Evolutionary conservation across 2,329 filamentous ascomycete species (phyloP), one percentile per base, ranked within the genome.

Genomic region (Anthostomella pinea): DNA sequence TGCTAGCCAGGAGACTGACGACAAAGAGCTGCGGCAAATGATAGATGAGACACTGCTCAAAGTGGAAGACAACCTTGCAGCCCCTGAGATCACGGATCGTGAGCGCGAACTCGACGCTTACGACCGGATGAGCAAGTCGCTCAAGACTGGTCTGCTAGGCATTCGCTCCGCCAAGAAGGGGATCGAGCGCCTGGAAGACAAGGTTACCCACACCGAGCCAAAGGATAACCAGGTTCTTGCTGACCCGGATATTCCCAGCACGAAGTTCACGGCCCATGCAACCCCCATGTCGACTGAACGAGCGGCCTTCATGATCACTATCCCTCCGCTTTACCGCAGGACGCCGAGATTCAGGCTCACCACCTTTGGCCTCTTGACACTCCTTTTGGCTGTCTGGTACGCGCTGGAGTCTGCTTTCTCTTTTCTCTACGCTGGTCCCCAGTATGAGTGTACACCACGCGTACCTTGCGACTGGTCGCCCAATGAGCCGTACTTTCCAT

Each of bases 401-500:
- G 51, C 65, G 4, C 55, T 68, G n/a, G 79, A 83, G 53, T 66
- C 66, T 1, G 54, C 62, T 17, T 73, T 75, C 62, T 82, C 75
- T 55, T 62, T 55, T 24, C 45, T 61, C 6, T 82, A 73, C 58
- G 80, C 75, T 51, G 70, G 71, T 11, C 74, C 76, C 2, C 53
- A 61, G n/a, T 65, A 57, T 25, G 33, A 65, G 20, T 80, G 77
- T 46, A 66, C 66, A 9, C 55, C 58, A 30, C 33, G 56, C 40
- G 30, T 62, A 24, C 66, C 68, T 2, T 81, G 77, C 52, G 64
- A 69, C 22, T 81, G 75, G 75, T 72, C 70, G 18, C 66, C 69
- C 8, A 67, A 75, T 29, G 78, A 81, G 53, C 79, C 79, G 1
- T 69, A 70, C 17, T 82, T 78, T 57, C 78, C 77, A n/a, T 67